Base-by-base conservation (phyloP, 129 eudicot genomes). In the Flaveria trinervia region DNA sequence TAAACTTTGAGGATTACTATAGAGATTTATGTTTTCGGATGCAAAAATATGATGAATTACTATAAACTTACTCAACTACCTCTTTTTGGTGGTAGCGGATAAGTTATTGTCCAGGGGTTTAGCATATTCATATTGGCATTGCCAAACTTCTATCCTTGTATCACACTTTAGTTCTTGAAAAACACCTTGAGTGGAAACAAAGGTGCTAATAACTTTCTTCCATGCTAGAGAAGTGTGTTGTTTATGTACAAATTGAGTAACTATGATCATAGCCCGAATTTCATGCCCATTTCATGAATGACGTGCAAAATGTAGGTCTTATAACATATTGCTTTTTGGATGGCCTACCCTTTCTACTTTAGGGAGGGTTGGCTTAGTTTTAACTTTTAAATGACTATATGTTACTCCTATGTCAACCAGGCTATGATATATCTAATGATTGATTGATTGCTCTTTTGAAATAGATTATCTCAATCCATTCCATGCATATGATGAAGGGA, bases 401-500 rank as follows among this genome's bases (percentile, higher is more conserved):
- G 45, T 23, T 78, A 78, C 50, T 28, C 20, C 48, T 45, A 30
- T 71, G 57, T 30, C 16, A 70, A 23, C 52, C 79, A 22, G 48
- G 44, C 23, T 28, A 22, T 43, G 65, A 75, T 61, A 41, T 25
- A 44, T 65, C 41, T 70, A 23, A 43, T 49, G 48, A 57, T 65
- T 83, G 56, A 18, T 65, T 49, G 48, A 57, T 65, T 83, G 56
- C 25, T 65, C 62, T 61, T 71, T 72, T 33, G 65, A 74, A 57
- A 62, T 89, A 91, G 99, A 95, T 81, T 95, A 95, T 84, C 94
- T 95, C 55, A 91, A 85, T 81, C 96, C 97, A 28, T 95, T 95
- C 86, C 99, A 95, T 85, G 99, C 99, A 39, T 95, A 95, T 80
- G 99, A 95, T 79, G 99, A 95, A 78, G 97, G 99, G 79, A 95